Percentiles rank a stretch among this genome's conserved stretches.
Evolutionary conservation across 768 basidiomycete species (phyloP).

Genomic region (Strobilomyces confusus): DNA sequence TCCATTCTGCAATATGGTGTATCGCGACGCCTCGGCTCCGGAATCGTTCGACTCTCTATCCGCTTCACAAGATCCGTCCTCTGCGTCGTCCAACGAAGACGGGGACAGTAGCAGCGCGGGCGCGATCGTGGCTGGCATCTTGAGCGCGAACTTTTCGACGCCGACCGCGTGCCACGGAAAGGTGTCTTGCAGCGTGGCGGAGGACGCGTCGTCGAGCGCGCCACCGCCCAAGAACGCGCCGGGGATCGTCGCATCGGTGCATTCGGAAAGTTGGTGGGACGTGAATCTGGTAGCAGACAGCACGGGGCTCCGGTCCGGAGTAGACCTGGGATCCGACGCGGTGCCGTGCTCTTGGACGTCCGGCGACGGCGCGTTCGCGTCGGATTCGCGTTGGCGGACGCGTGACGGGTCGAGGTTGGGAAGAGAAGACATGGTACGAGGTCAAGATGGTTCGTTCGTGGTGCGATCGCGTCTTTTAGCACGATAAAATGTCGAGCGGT

Average conservation of each 20-base stretch:
- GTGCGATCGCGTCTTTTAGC: neutral
- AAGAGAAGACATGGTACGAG: constrained; percentile 7
- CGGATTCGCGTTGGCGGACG: neutral
- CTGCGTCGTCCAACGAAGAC: neutral
- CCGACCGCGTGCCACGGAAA: constrained; percentile 5
- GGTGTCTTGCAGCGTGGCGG: constrained; percentile 8
- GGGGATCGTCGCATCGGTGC: constrained; percentile 1
- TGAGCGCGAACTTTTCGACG: neutral
- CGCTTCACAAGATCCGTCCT: neutral
- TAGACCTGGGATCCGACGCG: neutral
- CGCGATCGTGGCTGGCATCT: constrained; percentile 14
- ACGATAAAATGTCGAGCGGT: constrained; percentile 2
- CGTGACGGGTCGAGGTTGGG: neutral
- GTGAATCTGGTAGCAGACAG: neutral
- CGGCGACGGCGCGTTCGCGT: neutral
- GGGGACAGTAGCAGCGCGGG: constrained; percentile 17
- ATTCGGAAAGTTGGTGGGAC: constrained; percentile 2
- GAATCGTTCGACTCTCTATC: neutral
- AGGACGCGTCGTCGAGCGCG: constrained; percentile 10
- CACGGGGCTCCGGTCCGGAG: neutral
- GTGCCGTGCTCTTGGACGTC: neutral
- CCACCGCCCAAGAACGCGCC: neutral
- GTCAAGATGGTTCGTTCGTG: constrained; percentile 1
- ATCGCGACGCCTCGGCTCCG: neutral
- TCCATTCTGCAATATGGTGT: constrained; percentile 12